Base-by-base conservation (phyloP, 768 basidiomycete genomes). In the Ramaria sp. region DNA sequence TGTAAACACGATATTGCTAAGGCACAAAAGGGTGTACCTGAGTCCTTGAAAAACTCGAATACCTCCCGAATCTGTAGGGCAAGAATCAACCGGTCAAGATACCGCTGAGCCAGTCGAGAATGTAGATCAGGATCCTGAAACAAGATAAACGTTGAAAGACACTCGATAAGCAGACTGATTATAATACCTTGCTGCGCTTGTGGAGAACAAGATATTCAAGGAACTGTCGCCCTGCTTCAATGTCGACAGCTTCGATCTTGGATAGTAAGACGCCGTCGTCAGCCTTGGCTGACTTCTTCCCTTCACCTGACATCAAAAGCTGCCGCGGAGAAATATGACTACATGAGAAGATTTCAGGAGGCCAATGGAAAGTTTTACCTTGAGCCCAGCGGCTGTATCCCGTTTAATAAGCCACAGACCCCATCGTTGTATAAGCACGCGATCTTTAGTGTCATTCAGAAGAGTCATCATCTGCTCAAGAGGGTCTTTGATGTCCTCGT, bases 201-300 rank as follows among this genome's bases (percentile, higher is more conserved):
- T 78, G 77, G 22, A 95, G 67, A 2, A 94, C 81, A 1, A 94
- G 69, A 65, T 90, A 81, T 62, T 95, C 92, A 3, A 96, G 71
- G 64, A 82, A 94, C 58, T 78, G 77, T 34, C 75, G 71, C 1
- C 79, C 89, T 18, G 84, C 85, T 6, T 65, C 68, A n/a, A 76
- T 65, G 63, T 77, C 79, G 15, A 79, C 76, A 12, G 73, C 69
- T 24, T 74, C 68, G 16, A 88, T 74, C 56, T 83, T 76, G 41
- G 77, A 69, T 34, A 87, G 65, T 52, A 84, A 64, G 0, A 66
- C 63, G 3, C 76, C 61, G 55, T 91, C 86, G 48, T 90, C 86
- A 2, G 76, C 70, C 58, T 74, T 77, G 39, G 79, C 74, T 38
- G 73, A 71, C 27, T 80, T 76, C 63, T 82, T 85, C 4, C 73